Conservation (phyloP, 495 filamentous ascomycete species). For the Podospora didyma region DNA sequence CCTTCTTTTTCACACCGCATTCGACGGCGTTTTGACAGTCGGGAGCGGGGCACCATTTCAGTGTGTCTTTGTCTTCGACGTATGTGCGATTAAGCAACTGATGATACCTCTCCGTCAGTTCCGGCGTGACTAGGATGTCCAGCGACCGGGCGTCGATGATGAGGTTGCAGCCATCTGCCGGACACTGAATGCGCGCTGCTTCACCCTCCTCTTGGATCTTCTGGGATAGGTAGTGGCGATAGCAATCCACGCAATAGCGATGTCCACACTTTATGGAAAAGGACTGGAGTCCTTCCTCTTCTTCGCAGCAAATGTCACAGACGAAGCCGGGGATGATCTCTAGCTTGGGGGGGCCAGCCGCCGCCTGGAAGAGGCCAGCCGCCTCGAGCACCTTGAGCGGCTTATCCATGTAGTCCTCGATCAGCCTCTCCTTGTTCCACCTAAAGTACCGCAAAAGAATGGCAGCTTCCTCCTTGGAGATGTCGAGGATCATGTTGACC, state of each 20-base stretch:
- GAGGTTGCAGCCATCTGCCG: constrained; percentile 77
- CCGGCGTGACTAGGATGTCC: constrained; percentile 70
- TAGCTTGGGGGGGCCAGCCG: constrained; percentile 59
- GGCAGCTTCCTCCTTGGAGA: constrained; percentile 80
- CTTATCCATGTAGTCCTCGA: constrained; percentile 91
- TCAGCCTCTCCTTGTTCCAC: constrained; percentile 94
- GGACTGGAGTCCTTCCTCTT: constrained; percentile 70
- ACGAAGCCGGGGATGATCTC: constrained; percentile 70
- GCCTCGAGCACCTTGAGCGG: constrained; percentile 74
- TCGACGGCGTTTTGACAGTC: constrained; percentile 92
- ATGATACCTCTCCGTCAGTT: constrained; percentile 75
- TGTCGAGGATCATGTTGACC: constrained; percentile 80
- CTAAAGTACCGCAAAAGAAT: constrained; percentile 83
- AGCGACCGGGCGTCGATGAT: constrained; percentile 90
- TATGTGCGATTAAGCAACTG: constrained; percentile 87
- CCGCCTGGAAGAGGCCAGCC: constrained; percentile 70
- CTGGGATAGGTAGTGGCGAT: constrained; percentile 80
- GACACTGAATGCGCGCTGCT: constrained; percentile 90
- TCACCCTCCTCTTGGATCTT: constrained; percentile 96
- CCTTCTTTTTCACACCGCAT: constrained; percentile 78
- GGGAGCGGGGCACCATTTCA: constrained; percentile 96
- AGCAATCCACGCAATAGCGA: constrained; percentile 92
- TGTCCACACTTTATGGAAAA: constrained; percentile 96
- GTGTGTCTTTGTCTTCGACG: constrained; percentile 89
- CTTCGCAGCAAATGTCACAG: constrained; percentile 96